A percentile compares a stretch with the other conserved stretches of the same genome.
phyloP scores from a whole-genome alignment of 2,329 filamentous ascomycete species.

The Aspergillus caelatus region DNA sequence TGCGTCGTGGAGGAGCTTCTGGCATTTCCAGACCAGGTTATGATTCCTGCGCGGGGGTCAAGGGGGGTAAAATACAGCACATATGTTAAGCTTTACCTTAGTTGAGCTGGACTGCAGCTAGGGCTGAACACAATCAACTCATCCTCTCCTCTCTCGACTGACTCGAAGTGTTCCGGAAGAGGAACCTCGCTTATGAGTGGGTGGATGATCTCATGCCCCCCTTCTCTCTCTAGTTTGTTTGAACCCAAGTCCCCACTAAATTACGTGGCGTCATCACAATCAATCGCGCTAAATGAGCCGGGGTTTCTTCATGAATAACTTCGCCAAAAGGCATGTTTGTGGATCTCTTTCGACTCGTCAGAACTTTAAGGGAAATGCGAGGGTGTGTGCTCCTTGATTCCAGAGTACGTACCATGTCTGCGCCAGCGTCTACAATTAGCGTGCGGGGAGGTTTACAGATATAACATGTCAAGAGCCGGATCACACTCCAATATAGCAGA shows the following conservation, averaged over 20 bases:
- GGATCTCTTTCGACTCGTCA: background rate
- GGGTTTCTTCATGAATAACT: too few species aligned
- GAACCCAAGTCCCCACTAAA: background rate
- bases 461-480: background rate
- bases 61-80: background rate
- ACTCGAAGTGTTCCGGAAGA: background rate
- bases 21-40: background rate
- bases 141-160: background rate
- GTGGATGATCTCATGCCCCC: background rate
- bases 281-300: background rate
- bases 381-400: background rate
- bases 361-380: background rate
- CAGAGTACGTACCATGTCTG: background rate
- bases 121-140: background rate
- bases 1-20: background rate
- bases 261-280: background rate
- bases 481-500: background rate
- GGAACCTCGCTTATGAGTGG: background rate
- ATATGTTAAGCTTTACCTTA: background rate
- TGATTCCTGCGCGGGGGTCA: background rate
- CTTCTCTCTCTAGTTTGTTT: background rate
- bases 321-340: background rate
- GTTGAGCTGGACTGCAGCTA: background rate
- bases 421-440: background rate
- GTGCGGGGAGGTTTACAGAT: background rate